Evolutionary conservation across 352 stramenopile species (phyloP).

Genomic region (Lagenidium giganteum): DNA sequence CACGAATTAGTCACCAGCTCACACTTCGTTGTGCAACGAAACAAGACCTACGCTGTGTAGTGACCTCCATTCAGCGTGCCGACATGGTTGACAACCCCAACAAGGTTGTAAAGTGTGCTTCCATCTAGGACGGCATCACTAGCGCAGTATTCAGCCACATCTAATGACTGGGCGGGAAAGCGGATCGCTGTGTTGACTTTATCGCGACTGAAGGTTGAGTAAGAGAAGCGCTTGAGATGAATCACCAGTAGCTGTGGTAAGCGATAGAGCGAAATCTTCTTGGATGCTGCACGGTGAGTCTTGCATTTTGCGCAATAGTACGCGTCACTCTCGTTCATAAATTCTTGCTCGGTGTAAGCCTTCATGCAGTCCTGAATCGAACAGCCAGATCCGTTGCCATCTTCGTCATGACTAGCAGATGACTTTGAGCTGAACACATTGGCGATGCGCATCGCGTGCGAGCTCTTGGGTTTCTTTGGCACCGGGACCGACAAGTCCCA

Average conservation of each 20-base stretch:
- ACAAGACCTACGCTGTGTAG: conserved; percentile 67
- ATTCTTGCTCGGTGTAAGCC: conserved; percentile 67
- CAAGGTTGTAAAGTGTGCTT: conserved; percentile 72
- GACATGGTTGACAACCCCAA: conserved; percentile 74
- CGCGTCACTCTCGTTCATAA: conserved; percentile 51
- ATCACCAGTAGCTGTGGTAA: conserved; percentile 81
- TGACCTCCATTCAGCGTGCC: conserved; percentile 73
- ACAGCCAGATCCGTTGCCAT: conserved; percentile 9
- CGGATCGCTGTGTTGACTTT: conserved; percentile 70
- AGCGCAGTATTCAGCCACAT: conserved; percentile 68
- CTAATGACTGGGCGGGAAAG: conserved; percentile 51
- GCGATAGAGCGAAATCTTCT: conserved; percentile 76
- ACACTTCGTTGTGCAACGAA: background rate
- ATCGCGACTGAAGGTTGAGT: conserved; percentile 68
- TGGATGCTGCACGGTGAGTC: conserved; percentile 53
- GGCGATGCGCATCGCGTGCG: conserved; percentile 24
- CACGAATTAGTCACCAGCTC: background rate
- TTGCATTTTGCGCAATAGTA: conserved; percentile 79
- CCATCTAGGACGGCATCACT: conserved; percentile 60
- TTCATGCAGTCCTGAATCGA: conserved; percentile 67
- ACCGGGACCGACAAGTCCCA: conserved; percentile 77
- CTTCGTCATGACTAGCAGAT: conserved; percentile 2
- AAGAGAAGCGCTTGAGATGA: conserved; percentile 88
- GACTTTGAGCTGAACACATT: conserved; percentile 20
- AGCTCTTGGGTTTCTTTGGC: conserved; percentile 55